Evolutionary conservation across 2,329 filamentous ascomycete genomes (phyloP), one percentile per base, ranked within the genome.

Genomic region (Trichoderma sp.): DNA sequence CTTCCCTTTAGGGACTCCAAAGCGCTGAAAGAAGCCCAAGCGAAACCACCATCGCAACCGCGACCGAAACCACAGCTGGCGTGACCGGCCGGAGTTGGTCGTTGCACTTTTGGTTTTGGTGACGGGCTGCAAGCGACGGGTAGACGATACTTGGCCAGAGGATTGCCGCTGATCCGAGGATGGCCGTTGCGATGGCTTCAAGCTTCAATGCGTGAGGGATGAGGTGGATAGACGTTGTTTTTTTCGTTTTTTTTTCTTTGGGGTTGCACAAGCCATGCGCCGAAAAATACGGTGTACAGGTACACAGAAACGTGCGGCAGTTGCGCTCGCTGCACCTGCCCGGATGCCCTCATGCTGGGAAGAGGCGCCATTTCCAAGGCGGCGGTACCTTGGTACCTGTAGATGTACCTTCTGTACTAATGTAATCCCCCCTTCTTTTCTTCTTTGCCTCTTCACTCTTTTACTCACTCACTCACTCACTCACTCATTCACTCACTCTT

Each of bases 231-330:
- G 27, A 29, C 29, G 32, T 48, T 61, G 22, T 12, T 58, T 57
- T 10, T 25, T 50, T n/a, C n/a, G n/a, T n/a, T 48, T 61, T 13
- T 12, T 58, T 57, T 10, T 25, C 37, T 29, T 22, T 29, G 64
- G 39, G 39, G 39, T 57, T 39, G 12, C 64, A 50, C 39, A 66
- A 29, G 52, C 15, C 29, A 32, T 19, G 37, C 39, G 13, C 34
- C 53, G 61, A 29, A 66, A 58, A 66, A 66, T 59, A 66, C 64
- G 64, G 53, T 59, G 64, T 59, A 50, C 54, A 27, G 59, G 32
- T 58, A 52, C 29, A 54, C 50, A 27, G 22, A 19, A 25, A n/a
- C 22, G 25, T 39, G 61, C 61, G 35, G 52, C 50, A 58, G 64
- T 37, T 66, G 64, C 52, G 53, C 32, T 32, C 54, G 37, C 54